Evolutionary conservation across 1,139 yeast species (phyloP), one percentile per base, ranked within the genome.

Genomic region (Hyphopichia burtonii): DNA sequence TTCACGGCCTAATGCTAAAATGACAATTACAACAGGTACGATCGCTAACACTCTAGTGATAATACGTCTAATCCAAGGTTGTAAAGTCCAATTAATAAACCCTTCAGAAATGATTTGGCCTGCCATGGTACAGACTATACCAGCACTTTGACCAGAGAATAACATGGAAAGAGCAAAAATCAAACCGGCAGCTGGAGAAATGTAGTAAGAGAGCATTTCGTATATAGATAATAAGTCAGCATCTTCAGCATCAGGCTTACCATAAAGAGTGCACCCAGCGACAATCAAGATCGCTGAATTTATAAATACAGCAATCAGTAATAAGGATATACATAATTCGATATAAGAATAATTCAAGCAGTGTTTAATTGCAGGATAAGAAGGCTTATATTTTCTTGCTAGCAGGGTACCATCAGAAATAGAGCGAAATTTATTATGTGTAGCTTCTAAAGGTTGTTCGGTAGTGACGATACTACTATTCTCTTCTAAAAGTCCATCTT

Each of bases 81-180:
- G 69, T 23, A 85, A 53, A 0, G 80, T 71, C 94, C 93, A 86
- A 47, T 84, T 78, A 37, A 86, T 66, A 54, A 85, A 86, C 0
- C 94, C 94, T 59, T 86, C 94, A 42, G 88, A 80, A 10, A 86
- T 85, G 60, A 86, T 82, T 61, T 86, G 91, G 2, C 93, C 93
- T 1, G 91, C 83, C 74, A 86, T 75, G 1, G 94, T 86, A 59
- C 93, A 85, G 2, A 85, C 89, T 17, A 86, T 82, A 23, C 93
- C 93, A 1, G 93, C 93, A 51, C 88, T 82, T 54, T 85, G 87
- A 15, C 93, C 91, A 3, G 90, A 82, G 50, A 84, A 84, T 38
- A 86, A 64, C 72, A 86, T 74, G 0, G 91, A 89, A 43, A 85
- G 66, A 10, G 87, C 89, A 65, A 86, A 86, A 1, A 85, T 71